These are phyloP conservation scores for Cruciata laevipes DNA, from an alignment of 257 asterid genomes.

Conservation along the genomic window DNA sequence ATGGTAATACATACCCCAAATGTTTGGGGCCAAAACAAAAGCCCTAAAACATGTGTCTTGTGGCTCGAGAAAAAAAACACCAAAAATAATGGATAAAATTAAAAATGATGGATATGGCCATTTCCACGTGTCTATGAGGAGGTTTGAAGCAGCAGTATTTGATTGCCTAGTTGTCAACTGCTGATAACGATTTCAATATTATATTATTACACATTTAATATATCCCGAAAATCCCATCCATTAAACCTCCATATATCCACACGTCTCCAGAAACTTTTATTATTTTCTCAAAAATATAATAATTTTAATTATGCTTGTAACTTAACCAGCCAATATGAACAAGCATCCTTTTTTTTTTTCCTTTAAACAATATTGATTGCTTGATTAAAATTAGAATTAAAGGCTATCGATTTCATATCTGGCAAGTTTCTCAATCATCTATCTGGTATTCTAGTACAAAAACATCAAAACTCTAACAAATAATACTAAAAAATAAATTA, in stretches of 20 bases:
- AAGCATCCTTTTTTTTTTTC: background rate
- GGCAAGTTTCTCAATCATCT: constrained; percentile 11
- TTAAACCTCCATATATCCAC: background rate
- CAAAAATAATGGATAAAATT: background rate
- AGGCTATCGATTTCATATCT: background rate
- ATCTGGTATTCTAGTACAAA: constrained; percentile 11
- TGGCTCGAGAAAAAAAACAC: background rate
- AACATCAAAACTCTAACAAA: background rate
- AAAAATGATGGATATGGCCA: background rate
- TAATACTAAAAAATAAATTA: background rate
- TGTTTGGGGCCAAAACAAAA: background rate
- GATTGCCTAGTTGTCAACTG: constrained; percentile 1
- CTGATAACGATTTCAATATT: background rate
- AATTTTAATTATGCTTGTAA: constrained; percentile 5
- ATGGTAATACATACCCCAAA: no score
- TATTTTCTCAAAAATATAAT: background rate
- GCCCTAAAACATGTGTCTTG: background rate
- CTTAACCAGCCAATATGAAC: background rate
- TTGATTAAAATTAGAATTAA: constrained; percentile 2
- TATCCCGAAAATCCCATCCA: background rate
- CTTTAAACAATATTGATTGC: background rate
- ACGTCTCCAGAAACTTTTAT: background rate
- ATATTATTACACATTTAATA: background rate
- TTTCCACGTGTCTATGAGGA: constrained; percentile 3
- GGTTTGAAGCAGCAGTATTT: background rate